A percentile compares a stretch with the other conserved stretches of the same genome.
phyloP scores from a whole-genome alignment of 441 rosid species.

The Capsella rubella region DNA sequence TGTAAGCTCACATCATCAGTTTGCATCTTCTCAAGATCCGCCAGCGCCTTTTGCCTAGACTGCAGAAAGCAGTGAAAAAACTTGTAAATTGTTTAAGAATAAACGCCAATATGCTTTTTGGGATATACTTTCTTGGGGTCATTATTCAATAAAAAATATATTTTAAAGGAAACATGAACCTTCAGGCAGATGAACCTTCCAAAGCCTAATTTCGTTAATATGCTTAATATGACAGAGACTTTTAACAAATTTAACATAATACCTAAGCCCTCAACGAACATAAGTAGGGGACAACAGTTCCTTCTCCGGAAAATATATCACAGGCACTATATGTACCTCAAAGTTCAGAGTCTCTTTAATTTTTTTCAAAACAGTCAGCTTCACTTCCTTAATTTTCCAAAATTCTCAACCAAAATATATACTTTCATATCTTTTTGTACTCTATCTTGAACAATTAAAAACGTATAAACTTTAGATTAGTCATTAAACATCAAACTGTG shows the following conservation, averaged over 20 bases:
- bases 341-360: not conserved
- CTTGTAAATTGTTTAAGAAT: conserved; percentile 9
- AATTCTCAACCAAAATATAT: conserved; percentile 9
- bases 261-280: conserved; percentile 4
- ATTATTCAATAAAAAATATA: not conserved
- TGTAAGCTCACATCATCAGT: conserved; percentile 65
- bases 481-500: conserved; percentile 1
- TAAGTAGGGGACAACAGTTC: not conserved
- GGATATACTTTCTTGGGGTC: not conserved
- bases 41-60: conserved; percentile 83
- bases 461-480: not conserved
- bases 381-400: too few relatives aligned
- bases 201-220: conserved; percentile 5
- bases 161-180: not conserved
- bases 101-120: not conserved
- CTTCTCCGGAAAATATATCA: conserved; percentile 1
- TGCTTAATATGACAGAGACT: conserved; percentile 11
- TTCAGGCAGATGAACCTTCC: not conserved
- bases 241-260: not conserved
- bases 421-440: conserved; percentile 6
- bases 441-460: not conserved
- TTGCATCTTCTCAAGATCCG: conserved; percentile 77
- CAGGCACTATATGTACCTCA: not conserved
- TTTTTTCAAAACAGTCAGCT: too few relatives aligned
- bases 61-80: conserved; percentile 50